Evolutionary conservation across 768 basidiomycete genomes (phyloP), one percentile per base, ranked within the genome.

Genomic region (Mrakia blollopis): DNA sequence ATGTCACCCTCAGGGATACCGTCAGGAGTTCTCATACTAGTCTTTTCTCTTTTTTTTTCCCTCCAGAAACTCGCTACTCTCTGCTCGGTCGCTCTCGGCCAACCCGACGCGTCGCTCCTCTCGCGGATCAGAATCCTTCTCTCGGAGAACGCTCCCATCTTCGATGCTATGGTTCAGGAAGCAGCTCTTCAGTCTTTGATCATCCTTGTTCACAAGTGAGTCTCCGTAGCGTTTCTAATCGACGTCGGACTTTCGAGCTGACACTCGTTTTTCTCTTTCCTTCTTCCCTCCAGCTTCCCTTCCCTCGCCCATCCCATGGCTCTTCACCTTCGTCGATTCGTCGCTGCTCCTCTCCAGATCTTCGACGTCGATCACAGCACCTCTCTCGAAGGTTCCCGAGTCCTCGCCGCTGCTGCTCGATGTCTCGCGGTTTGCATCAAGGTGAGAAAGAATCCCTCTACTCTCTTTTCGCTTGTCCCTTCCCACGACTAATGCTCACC

Each of bases 391-490:
- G 89, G 91, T 0, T 91, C 92, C 0, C 90, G 91, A 0, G 89
- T 93, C 0, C 85, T 97, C 23, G 87, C 87, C 30, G 92, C 94
- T 0, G 93, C 94, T 16, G 93, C 94, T 3, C 93, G 92, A 82
- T 94, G 93, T 80, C 87, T 98, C 41, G 92, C 93, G 2, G 85
- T 93, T 63, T 97, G 94, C 83, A 91, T 98, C 78, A 89, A 90
- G 84, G 93, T 93, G 80, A 37, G 85, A 9, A 83, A 2, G 2
- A 25, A 9, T 63, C 41, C 37, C 32, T 9, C 16, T 9, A 4
- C 63, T 60, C 63, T 60, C 70, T 28, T 13, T 16, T n/a, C n/a
- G n/a, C 8, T 25, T 52, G 23, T 65, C 30, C 32, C 50, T 18
- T 4, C 30, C 11, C 77, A 23, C 23, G 7, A 50, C 18, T 0